A percentile compares a stretch with the other conserved stretches of the same genome.
These are phyloP conservation scores for Clitopilus passeckerianus DNA, from an alignment of 768 basidiomycete species.

Conservation along the genomic window DNA sequence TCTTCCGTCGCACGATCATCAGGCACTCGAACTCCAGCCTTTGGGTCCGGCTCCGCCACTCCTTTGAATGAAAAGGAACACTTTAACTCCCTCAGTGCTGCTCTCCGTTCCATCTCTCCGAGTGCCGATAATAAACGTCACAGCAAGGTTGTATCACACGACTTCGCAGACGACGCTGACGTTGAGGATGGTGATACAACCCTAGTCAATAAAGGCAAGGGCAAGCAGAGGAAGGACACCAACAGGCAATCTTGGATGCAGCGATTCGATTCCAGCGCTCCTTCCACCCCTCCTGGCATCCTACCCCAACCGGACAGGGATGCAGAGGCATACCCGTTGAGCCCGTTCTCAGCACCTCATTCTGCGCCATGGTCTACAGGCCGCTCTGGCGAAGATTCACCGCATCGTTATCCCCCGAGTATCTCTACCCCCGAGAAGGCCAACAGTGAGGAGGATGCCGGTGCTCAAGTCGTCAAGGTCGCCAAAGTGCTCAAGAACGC, in stretches of 20 bases:
- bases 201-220: not conserved
- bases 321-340: slow-evolving; percentile 3
- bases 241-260: slow-evolving; percentile 1
- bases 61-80: slow-evolving; percentile 45
- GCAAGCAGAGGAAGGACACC: not conserved
- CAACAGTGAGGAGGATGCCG: slow-evolving; percentile 24
- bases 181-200: not conserved
- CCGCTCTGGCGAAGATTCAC: slow-evolving; percentile 9
- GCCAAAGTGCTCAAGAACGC: slow-evolving; percentile 66
- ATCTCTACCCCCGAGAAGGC: slow-evolving; percentile 4
- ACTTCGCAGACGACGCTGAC: not conserved
- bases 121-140: slow-evolving; percentile 8
- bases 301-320: slow-evolving; percentile 1
- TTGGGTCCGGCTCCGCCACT: slow-evolving; percentile 20
- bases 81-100: slow-evolving; percentile 26
- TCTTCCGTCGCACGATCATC: slow-evolving; percentile 22
- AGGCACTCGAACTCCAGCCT: slow-evolving; percentile 40
- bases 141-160: not conserved
- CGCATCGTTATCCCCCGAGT: slow-evolving; percentile 38
- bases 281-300: not conserved
- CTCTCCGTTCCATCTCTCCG: slow-evolving; percentile 18
- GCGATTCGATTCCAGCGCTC: not conserved
- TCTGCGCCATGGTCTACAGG: slow-evolving; percentile 9
- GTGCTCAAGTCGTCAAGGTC: slow-evolving; percentile 38
- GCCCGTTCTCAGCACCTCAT: not conserved